Evolutionary conservation across 2,329 filamentous ascomycete species (phyloP).

Genomic region (Penicillium concentricum): DNA sequence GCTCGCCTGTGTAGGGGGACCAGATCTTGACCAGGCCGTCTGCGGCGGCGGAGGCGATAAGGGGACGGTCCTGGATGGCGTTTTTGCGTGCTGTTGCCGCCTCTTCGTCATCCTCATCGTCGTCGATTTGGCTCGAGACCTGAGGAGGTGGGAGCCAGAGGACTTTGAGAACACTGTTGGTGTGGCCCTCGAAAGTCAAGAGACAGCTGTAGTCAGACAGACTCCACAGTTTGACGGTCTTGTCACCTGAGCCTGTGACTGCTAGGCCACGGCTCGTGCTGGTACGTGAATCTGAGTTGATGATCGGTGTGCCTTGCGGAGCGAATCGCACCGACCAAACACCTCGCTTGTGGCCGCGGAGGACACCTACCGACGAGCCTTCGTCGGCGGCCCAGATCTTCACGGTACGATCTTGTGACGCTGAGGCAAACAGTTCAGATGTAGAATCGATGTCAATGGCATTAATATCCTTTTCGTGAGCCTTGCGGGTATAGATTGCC

Average conservation of each 20-base stretch:
- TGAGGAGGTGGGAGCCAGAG: slow-evolving; percentile 69
- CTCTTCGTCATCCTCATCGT: slow-evolving; percentile 34
- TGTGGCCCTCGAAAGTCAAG: slow-evolving; percentile 92
- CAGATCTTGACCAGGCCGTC: slow-evolving; percentile 97
- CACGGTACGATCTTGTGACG: slow-evolving; percentile 93
- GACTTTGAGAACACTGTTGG: slow-evolving; percentile 91
- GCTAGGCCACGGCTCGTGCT: slow-evolving; percentile 75
- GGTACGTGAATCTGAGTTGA: slow-evolving; percentile 68
- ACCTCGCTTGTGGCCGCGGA: slow-evolving; percentile 88
- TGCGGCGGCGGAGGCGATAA: slow-evolving; percentile 78
- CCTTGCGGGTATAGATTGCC: slow-evolving; percentile 84
- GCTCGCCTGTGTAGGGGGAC: slow-evolving; percentile 82
- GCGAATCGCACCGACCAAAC: slow-evolving; percentile 96
- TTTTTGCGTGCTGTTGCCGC: slow-evolving; percentile 28
- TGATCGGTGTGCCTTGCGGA: slow-evolving; percentile 72
- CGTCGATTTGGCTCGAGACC: slow-evolving; percentile 33
- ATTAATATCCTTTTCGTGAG: slow-evolving; percentile 98
- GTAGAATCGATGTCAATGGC: slow-evolving; percentile 77
- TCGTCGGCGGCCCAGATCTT: slow-evolving; percentile 94
- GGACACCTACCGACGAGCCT: slow-evolving; percentile 85
- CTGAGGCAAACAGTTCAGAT: slow-evolving; percentile 83
- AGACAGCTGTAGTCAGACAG: slow-evolving; percentile 89
- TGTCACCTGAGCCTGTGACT: slow-evolving; percentile 90
- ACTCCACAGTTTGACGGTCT: slow-evolving; percentile 94
- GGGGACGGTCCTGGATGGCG: slow-evolving; percentile 35